phyloP scores from a whole-genome alignment of 768 basidiomycete genomes.

The Lactarius evosmus region DNA sequence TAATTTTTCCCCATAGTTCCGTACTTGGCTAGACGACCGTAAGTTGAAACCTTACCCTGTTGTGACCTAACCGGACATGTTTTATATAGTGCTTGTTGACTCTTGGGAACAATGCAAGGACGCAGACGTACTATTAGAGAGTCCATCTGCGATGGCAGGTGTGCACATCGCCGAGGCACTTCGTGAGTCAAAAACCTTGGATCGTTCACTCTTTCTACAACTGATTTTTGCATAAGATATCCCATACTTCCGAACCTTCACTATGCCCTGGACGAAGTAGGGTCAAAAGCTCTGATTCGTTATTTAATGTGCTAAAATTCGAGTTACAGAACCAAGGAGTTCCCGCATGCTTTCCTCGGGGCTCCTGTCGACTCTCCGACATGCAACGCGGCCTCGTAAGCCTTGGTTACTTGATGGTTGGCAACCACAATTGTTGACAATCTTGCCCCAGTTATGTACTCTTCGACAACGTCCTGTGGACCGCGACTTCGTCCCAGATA shows the following conservation, averaged over 20 bases:
- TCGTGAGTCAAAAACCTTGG: constrained; percentile 35
- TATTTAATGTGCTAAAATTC: constrained; percentile 1
- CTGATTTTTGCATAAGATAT: constrained; percentile 39
- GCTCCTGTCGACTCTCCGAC: constrained; percentile 60
- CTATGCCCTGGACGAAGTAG: constrained; percentile 60
- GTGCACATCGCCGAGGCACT: constrained; percentile 71
- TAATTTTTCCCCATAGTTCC: constrained; percentile 41
- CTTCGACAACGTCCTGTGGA: constrained; percentile 67
- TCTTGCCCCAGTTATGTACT: constrained; percentile 46
- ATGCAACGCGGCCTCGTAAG: constrained; percentile 58
- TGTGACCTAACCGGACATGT: neutral
- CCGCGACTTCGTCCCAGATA: constrained; percentile 60
- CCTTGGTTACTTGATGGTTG: constrained; percentile 13
- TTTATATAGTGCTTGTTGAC: constrained; percentile 49
- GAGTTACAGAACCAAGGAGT: constrained; percentile 47
- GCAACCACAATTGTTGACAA: neutral
- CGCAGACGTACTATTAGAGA: constrained; percentile 64
- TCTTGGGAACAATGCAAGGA: constrained; percentile 61
- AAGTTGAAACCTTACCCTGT: constrained; percentile 28
- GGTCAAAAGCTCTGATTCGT: constrained; percentile 9
- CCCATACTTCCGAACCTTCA: constrained; percentile 63
- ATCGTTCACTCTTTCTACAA: neutral
- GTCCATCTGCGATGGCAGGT: constrained; percentile 66
- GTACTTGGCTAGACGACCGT: constrained; percentile 64
- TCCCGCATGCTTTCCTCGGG: constrained; percentile 62